Evolutionary conservation across 306 rosid species (phyloP), one percentile per base, ranked within the genome.

Genomic region (Inga leiocalycina): DNA sequence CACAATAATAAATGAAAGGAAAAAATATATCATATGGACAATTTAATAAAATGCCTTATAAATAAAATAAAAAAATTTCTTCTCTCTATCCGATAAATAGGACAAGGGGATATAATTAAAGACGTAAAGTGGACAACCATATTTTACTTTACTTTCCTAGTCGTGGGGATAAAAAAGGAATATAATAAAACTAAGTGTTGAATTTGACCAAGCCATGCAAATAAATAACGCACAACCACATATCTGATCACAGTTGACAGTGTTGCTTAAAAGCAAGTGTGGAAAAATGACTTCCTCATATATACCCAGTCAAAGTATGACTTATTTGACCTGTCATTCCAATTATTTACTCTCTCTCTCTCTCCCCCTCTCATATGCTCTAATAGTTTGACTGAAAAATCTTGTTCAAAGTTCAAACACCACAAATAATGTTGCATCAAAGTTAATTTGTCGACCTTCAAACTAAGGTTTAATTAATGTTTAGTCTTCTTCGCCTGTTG

Each of bases 191-290:
- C 8, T 1, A 22, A 14, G n/a, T 13, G n/a, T 65, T 30, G 71
- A 65, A 35, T 65, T 65, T 65, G 71, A 65, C 71, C n/a, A 32
- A 5, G 43, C 71, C 71, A 6, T 32, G 71, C 71, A 65, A 65
- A 65, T 30, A 1, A 20, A 56, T 56, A 20, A 65, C 5, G 43
- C 39, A 32, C 71, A 65, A 32, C 20, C 41, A 65, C 71, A 30
- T 4, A 65, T 14, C 71, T 5, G 43, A 39, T 39, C 70, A 49
- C 19, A 30, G 41, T 65, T 65, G 70, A 14, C 74, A 9, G 51
- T 39, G 16, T 41, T 20, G 74, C 9, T 41, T 41, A 69, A 69
- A 69, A 69, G 74, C 74, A 69, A 69, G 17, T 69, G 74, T 10
- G 49, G 41, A 30, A 65, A 20, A 39, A 27, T 27, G 69, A 13